A percentile compares a stretch with the other conserved stretches of the same genome.
Conservation (phyloP, 768 basidiomycete genomes). For the Hygrophoropsis aurantiaca region DNA sequence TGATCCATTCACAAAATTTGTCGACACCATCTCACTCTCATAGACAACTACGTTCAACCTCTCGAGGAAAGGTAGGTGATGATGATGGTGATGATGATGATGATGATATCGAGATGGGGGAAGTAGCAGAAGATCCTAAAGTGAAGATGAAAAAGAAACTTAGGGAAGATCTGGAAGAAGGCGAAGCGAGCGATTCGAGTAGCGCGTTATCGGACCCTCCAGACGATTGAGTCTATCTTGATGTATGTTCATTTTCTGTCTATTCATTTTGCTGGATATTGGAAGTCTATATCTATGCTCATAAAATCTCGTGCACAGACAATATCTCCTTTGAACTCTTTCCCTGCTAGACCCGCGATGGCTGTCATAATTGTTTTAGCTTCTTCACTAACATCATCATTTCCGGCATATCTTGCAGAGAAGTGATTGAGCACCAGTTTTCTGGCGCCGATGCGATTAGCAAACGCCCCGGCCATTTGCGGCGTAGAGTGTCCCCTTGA, state of each 20-base stretch:
- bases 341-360: slow-evolving; percentile 56
- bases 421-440: slow-evolving; percentile 82
- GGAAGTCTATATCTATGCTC: slow-evolving; percentile 57
- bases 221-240: slow-evolving; percentile 40
- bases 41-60: slow-evolving; percentile 20
- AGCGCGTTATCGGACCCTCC: slow-evolving; percentile 78
- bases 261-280: slow-evolving; percentile 13
- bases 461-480: slow-evolving; percentile 86
- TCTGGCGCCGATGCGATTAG: slow-evolving; percentile 58
- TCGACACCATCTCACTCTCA: slow-evolving; percentile 27
- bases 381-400: slow-evolving; percentile 50
- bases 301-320: slow-evolving; percentile 75
- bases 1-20: slow-evolving; percentile 28
- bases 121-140: slow-evolving; percentile 72
- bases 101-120: slow-evolving; percentile 91
- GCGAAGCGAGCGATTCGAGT: slow-evolving; percentile 80
- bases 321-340: slow-evolving; percentile 55
- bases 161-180: slow-evolving; percentile 80
- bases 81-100: slow-evolving; percentile 33
- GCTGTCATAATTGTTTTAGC: slow-evolving; percentile 60
- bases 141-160: slow-evolving; percentile 46
- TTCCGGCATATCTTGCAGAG: slow-evolving; percentile 74
- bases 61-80: slow-evolving; percentile 9
- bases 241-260: slow-evolving; percentile 6
- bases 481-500: slow-evolving; percentile 90